phyloP scores from a whole-genome alignment of 179 eudicot species.

The Nepenthes alata region DNA sequence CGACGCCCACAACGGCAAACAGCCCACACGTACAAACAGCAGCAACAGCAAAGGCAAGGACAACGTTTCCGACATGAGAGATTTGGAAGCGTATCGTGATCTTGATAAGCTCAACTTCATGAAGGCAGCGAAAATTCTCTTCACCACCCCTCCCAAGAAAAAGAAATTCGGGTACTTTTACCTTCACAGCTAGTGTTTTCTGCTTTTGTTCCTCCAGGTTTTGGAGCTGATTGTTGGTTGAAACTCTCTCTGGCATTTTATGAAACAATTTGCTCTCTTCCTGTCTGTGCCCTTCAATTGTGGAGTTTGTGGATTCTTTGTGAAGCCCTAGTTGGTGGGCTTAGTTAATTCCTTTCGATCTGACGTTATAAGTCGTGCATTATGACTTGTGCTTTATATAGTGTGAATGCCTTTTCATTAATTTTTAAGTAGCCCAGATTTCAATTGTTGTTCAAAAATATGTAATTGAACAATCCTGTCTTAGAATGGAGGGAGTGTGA shows the following conservation, averaged over 20 bases:
- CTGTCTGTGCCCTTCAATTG: background rate
- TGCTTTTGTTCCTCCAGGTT: background rate
- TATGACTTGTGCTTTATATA: too few relatives aligned
- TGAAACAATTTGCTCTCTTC: constrained; percentile 21
- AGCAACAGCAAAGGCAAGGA: constrained; percentile 1
- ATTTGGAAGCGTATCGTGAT: constrained; percentile 37
- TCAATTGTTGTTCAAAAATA: too few relatives aligned
- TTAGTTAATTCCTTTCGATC: background rate
- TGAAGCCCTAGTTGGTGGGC: background rate
- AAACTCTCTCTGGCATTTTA: constrained; percentile 34
- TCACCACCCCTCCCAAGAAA: constrained; percentile 35
- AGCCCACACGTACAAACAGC: constrained; percentile 7
- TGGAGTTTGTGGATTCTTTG: background rate
- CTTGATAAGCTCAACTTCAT: constrained; percentile 65
- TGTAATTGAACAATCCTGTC: too few relatives aligned
- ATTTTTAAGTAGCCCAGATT: too few relatives aligned
- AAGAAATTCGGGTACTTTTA: constrained; percentile 59
- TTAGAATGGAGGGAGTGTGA: too few relatives aligned
- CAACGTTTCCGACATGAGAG: constrained; percentile 9
- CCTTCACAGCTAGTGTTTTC: background rate
- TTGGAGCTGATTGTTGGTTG: background rate
- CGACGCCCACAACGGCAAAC: constrained; percentile 5
- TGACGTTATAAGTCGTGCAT: too few relatives aligned
- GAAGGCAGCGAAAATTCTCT: constrained; percentile 73
- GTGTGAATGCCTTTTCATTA: too few relatives aligned